Conservation (phyloP, 371 early-diverging fungal genomes). For the Sporodiniella umbellata region DNA sequence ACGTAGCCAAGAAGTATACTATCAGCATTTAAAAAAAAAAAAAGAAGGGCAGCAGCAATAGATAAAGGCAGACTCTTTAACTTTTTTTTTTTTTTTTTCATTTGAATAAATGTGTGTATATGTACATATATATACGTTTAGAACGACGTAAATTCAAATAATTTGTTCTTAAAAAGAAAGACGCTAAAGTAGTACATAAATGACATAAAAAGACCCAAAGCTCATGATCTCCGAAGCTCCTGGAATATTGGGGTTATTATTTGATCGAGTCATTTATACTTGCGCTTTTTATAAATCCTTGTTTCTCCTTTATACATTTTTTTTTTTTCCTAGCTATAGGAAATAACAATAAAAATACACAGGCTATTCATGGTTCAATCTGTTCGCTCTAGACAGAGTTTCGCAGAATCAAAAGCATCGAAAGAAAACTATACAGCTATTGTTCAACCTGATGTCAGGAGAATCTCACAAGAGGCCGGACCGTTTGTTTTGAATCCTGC, state of each 20-base stretch:
- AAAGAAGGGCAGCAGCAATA: no score
- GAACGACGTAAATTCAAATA: no score
- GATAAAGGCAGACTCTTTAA: no score
- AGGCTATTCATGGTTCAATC: background rate
- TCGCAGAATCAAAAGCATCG: background rate
- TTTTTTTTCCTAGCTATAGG: background rate
- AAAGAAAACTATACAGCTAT: background rate
- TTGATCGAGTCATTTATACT: background rate
- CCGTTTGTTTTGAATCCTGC: background rate
- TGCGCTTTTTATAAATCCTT: no score
- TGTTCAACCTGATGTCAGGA: background rate
- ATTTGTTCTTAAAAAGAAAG: no score
- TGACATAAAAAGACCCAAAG: no score
- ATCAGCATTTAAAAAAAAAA: slow-evolving; percentile 1
- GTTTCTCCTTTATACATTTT: background rate
- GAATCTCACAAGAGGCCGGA: background rate
- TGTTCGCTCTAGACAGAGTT: background rate
- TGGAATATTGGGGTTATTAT: no score
- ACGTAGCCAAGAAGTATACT: slow-evolving; percentile 1
- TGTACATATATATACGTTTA: no score
- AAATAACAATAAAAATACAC: no score
- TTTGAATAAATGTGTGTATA: background rate
- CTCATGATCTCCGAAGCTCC: no score
- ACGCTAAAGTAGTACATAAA: no score
- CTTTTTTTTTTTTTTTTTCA: no score